These are phyloP conservation scores for Capsicum pubescens DNA, from an alignment of 257 asterid species.

Conservation along the genomic window DNA sequence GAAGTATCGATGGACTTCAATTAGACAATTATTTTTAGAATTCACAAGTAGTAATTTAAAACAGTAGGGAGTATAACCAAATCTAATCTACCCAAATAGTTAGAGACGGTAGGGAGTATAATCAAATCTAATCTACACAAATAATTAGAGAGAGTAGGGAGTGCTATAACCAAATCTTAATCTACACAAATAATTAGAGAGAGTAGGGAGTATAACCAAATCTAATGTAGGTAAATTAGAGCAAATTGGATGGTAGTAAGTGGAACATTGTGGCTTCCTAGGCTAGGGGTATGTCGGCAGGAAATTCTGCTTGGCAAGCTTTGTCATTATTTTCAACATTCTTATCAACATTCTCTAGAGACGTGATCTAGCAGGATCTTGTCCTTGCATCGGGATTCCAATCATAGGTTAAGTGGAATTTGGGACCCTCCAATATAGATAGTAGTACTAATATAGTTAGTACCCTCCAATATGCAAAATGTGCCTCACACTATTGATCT, in stretches of 20 bases:
- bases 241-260: background rate
- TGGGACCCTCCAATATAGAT: background rate
- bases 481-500: background rate
- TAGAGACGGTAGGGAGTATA: too few species aligned
- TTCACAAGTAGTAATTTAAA: too few species aligned
- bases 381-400: conserved; percentile 34
- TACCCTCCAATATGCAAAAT: background rate
- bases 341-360: background rate
- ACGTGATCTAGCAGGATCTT: conserved; percentile 23
- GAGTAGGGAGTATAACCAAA: background rate
- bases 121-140: too few species aligned
- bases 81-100: too few species aligned
- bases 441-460: background rate
- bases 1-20: too few species aligned
- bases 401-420: conserved; percentile 31
- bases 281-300: conserved; percentile 15
- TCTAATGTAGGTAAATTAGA: background rate
- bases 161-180: too few species aligned
- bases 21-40: too few species aligned
- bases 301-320: conserved; percentile 1
- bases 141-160: too few species aligned
- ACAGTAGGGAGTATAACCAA: too few species aligned
- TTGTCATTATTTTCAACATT: background rate
- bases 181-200: too few species aligned
- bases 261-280: conserved; percentile 20